Base-by-base conservation (phyloP, 257 asterid species). In the Anisodus acutangulus region DNA sequence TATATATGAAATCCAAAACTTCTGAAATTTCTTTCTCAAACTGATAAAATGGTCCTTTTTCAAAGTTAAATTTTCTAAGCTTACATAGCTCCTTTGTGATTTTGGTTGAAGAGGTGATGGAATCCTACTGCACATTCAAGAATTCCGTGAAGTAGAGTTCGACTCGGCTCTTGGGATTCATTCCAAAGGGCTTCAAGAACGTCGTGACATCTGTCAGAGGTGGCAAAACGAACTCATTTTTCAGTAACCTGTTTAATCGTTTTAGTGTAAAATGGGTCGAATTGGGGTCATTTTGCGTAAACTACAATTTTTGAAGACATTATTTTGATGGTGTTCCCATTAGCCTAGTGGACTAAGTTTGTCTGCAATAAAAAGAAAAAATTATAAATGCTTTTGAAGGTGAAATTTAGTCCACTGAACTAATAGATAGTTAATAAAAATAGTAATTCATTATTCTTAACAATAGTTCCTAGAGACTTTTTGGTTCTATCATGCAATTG, bases 61-160 rank as follows among this genome's bases (percentile, higher is more conserved):
- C 91, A 49, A 93, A 93, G 82, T 92, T 92, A 89, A 95, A 84
- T 90, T 95, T 95, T 16, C 98, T 86, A 83, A 93, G 89, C 90
- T 95, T 95, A 74, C 98, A 95, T 8, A 93, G 41, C 98, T 67
- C 98, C 98, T 82, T 87, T 92, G 86, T 95, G 98, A 87, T 95
- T 95, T 97, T 89, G 92, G 84, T 92, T 95, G 87, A 93, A 93
- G 85, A 95, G 97, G 88, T 95, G 98, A 85, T 95, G 98, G 16
- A 95, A 93, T 78, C 97, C 98, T 2, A 94, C 97, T 35, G 98
- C 97, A 41, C 97, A 93, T 70, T 95, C 97, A 26, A 94, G 88
- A 69, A 94, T 88, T 62, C 91, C 97, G 15, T 94, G 98, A 47
- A 93, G 83, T 3, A 95, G 95, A 31, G 94, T 92, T 26, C 97